phyloP scores from a whole-genome alignment of 2,329 filamentous ascomycete species.

The Fusarium sp. region DNA sequence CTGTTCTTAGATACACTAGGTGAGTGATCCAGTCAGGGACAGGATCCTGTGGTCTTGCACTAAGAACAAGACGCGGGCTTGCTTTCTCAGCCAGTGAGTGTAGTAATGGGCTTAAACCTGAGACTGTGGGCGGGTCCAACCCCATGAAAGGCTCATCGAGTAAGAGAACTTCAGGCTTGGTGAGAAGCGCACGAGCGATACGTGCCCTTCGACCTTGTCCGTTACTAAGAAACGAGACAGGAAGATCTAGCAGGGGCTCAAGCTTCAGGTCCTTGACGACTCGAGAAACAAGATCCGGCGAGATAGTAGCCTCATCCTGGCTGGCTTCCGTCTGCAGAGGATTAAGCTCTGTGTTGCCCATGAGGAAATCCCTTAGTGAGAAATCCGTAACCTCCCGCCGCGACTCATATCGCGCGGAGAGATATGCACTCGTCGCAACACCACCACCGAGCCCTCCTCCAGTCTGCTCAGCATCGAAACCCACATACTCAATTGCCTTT shows the following conservation, averaged over 20 bases:
- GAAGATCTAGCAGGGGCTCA: constrained; percentile 74
- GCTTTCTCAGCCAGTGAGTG: constrained; percentile 70
- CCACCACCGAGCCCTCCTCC: constrained; percentile 59
- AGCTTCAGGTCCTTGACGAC: constrained; percentile 77
- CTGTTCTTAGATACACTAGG: constrained; percentile 73
- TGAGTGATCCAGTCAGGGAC: constrained; percentile 93
- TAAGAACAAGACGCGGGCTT: constrained; percentile 77
- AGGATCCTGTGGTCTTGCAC: constrained; percentile 83
- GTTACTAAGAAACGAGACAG: constrained; percentile 90
- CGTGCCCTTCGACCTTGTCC: constrained; percentile 87
- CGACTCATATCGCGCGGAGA: constrained; percentile 91
- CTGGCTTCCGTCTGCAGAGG: constrained; percentile 57
- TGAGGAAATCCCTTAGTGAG: constrained; percentile 80
- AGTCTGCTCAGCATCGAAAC: constrained; percentile 79
- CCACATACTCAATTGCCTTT: constrained; percentile 85
- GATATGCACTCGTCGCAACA: constrained; percentile 76
- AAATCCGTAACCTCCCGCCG: constrained; percentile 87
- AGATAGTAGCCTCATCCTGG: constrained; percentile 56
- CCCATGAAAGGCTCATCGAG: constrained; percentile 98
- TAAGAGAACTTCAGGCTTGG: constrained; percentile 79
- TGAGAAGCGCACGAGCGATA: constrained; percentile 86
- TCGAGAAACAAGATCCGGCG: constrained; percentile 61
- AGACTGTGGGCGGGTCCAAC: constrained; percentile 83
- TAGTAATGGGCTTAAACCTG: constrained; percentile 75
- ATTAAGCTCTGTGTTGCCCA: constrained; percentile 85